These are phyloP conservation scores for Quercus cerris DNA, from an alignment of 306 rosid genomes.

Conservation along the genomic window DNA sequence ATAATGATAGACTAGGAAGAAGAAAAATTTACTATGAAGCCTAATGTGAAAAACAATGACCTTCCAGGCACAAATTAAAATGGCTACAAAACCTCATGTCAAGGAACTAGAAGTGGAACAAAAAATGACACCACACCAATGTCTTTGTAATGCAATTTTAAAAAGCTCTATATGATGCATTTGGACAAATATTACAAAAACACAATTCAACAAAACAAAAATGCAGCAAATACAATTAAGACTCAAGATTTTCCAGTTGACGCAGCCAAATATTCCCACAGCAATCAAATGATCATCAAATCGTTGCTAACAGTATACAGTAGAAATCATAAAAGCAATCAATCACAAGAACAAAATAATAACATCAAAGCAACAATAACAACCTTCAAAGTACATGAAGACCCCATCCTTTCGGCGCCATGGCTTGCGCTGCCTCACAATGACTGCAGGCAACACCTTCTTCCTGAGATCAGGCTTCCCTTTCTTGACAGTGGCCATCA, in stretches of 20 bases:
- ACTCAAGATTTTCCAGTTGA: background rate
- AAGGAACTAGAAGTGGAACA: background rate
- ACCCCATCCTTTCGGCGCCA: constrained; percentile 76
- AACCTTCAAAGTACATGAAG: constrained; percentile 70
- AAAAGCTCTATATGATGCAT: background rate
- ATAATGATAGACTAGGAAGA: background rate
- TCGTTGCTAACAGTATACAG: background rate
- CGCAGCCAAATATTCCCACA: background rate
- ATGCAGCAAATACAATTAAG: background rate
- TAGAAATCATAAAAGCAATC: background rate
- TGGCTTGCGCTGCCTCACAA: constrained; percentile 65
- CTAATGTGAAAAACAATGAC: background rate
- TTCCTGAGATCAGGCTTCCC: constrained; percentile 73
- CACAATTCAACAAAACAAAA: background rate
- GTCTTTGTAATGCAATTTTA: background rate
- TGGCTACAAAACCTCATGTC: background rate
- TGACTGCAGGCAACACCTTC: constrained; percentile 70
- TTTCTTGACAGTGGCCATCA: constrained; percentile 63
- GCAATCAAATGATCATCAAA: background rate
- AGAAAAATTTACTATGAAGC: background rate
- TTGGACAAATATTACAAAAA: background rate
- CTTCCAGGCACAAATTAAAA: background rate
- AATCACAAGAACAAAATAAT: background rate
- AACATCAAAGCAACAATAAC: background rate
- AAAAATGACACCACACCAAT: background rate